Conservation (phyloP, 2,329 filamentous ascomycete species). For the Colletotrichum acutatum region DNA sequence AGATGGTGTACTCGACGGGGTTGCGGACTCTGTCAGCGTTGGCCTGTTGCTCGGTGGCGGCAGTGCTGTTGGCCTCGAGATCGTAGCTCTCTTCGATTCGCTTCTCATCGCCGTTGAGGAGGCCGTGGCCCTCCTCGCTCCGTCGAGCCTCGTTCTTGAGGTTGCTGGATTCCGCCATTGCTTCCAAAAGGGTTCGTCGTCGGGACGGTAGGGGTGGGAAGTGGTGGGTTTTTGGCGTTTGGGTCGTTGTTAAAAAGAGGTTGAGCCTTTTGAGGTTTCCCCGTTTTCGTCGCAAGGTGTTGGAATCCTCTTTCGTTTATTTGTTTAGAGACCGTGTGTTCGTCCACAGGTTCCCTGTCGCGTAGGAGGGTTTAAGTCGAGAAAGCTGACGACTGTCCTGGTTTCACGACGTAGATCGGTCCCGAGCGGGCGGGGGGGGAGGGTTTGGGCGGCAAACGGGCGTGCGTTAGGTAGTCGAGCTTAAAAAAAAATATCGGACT, state of each 20-base stretch:
- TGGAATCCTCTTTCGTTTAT: slow-evolving; percentile 10
- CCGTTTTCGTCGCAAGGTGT: slow-evolving; percentile 15
- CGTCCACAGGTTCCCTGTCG: slow-evolving; percentile 10
- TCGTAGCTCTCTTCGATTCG: slow-evolving; percentile 33
- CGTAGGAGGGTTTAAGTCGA: slow-evolving; percentile 1
- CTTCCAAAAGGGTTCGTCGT: neutral
- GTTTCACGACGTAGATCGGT: slow-evolving; percentile 33
- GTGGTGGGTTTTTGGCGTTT: no score
- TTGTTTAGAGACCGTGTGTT: slow-evolving; percentile 28
- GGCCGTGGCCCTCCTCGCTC: slow-evolving; percentile 37
- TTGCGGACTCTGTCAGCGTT: slow-evolving; percentile 26
- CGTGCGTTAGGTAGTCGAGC: slow-evolving; percentile 27
- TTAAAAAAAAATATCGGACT: slow-evolving; percentile 22
- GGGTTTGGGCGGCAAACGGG: slow-evolving; percentile 13
- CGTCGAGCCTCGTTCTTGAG: slow-evolving; percentile 33
- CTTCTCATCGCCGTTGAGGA: slow-evolving; percentile 38
- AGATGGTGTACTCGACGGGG: slow-evolving; percentile 54
- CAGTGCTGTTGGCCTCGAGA: slow-evolving; percentile 33
- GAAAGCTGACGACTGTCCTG: slow-evolving; percentile 25
- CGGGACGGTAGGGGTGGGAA: neutral
- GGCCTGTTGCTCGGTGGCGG: slow-evolving; percentile 22
- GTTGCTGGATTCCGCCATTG: slow-evolving; percentile 38
- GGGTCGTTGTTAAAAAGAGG: neutral
- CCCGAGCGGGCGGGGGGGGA: slow-evolving; percentile 24
- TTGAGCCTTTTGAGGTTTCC: neutral